A percentile compares a stretch with the other conserved stretches of the same genome.
phyloP scores from a whole-genome alignment of 805 yeast species.

The Ogataea philodendri region DNA sequence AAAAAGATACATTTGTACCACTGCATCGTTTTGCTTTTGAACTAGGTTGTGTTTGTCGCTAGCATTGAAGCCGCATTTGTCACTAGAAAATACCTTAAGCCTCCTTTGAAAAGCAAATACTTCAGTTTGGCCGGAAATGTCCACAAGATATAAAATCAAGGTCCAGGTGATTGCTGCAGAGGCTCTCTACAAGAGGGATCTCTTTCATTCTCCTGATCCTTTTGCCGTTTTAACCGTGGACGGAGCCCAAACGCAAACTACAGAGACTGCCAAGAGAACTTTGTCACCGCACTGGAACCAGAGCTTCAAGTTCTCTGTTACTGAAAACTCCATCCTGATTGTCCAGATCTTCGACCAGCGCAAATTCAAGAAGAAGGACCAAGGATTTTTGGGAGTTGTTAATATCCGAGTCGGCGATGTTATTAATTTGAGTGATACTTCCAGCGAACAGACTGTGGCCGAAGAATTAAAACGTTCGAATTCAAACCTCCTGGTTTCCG shows the following conservation, averaged over 20 bases:
- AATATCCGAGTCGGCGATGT: slow-evolving; percentile 88
- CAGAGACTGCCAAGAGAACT: slow-evolving; percentile 90
- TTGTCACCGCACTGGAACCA: slow-evolving; percentile 98
- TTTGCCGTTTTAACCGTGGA: slow-evolving; percentile 97
- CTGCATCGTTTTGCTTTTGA: slow-evolving; percentile 2
- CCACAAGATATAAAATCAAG: slow-evolving; percentile 39
- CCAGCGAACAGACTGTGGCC: slow-evolving; percentile 81
- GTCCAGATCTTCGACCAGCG: slow-evolving; percentile 96
- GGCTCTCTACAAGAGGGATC: slow-evolving; percentile 91
- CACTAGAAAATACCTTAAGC: slow-evolving; percentile 2
- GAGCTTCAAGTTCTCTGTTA: slow-evolving; percentile 71
- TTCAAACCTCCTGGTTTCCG: slow-evolving; percentile 89
- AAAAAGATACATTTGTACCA: background rate
- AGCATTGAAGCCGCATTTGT: slow-evolving; percentile 2
- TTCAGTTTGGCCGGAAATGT: slow-evolving; percentile 7
- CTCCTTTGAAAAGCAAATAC: slow-evolving; percentile 1
- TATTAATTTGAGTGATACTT: slow-evolving; percentile 54
- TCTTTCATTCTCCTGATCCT: slow-evolving; percentile 95
- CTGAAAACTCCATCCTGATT: slow-evolving; percentile 80
- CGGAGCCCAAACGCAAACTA: slow-evolving; percentile 93
- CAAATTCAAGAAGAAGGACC: slow-evolving; percentile 96
- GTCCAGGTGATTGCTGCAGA: slow-evolving; percentile 93
- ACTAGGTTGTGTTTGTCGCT: background rate
- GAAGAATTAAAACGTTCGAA: slow-evolving; percentile 89
- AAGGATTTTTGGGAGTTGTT: slow-evolving; percentile 95